These are phyloP conservation scores for Aspergillus oerlinghausenensis DNA, from an alignment of 2,329 filamentous ascomycete species.

Conservation along the genomic window DNA sequence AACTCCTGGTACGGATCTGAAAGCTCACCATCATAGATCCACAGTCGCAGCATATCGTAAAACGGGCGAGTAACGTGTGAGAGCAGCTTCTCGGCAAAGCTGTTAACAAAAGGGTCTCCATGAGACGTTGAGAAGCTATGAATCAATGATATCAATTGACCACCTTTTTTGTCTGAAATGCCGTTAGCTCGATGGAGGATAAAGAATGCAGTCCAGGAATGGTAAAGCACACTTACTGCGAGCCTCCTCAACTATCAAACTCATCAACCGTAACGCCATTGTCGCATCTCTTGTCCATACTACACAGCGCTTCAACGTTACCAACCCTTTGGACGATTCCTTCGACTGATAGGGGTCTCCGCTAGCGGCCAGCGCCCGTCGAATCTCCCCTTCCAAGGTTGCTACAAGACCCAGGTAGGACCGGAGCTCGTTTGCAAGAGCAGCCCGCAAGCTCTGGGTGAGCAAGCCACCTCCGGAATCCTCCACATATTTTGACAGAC, in stretches of 20 bases:
- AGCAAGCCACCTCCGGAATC: slow-evolving; percentile 78
- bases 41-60: slow-evolving; percentile 90
- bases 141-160: slow-evolving; percentile 88
- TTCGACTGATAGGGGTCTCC: slow-evolving; percentile 54
- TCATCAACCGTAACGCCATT: slow-evolving; percentile 90
- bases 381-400: slow-evolving; percentile 86
- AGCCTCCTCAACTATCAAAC: slow-evolving; percentile 87
- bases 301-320: slow-evolving; percentile 91
- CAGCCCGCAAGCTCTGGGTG: slow-evolving; percentile 84
- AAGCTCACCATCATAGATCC: slow-evolving; percentile 97
- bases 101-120: slow-evolving; percentile 88
- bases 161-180: slow-evolving; percentile 63
- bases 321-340: slow-evolving; percentile 77
- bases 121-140: slow-evolving; percentile 91
- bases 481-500: slow-evolving; percentile 75
- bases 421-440: slow-evolving; percentile 76
- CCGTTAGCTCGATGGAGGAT: slow-evolving; percentile 2
- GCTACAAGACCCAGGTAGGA: slow-evolving; percentile 89
- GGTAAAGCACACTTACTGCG: slow-evolving; percentile 51
- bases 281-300: slow-evolving; percentile 97
- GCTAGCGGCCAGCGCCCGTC: slow-evolving; percentile 71
- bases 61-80: slow-evolving; percentile 87
- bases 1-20: slow-evolving; percentile 96
- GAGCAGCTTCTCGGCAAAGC: slow-evolving; percentile 85
- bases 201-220: neutral